A percentile compares a stretch with the other conserved stretches of the same genome.
Conservation (phyloP, 805 yeast genomes). For the Schwanniomyces polymorphus region DNA sequence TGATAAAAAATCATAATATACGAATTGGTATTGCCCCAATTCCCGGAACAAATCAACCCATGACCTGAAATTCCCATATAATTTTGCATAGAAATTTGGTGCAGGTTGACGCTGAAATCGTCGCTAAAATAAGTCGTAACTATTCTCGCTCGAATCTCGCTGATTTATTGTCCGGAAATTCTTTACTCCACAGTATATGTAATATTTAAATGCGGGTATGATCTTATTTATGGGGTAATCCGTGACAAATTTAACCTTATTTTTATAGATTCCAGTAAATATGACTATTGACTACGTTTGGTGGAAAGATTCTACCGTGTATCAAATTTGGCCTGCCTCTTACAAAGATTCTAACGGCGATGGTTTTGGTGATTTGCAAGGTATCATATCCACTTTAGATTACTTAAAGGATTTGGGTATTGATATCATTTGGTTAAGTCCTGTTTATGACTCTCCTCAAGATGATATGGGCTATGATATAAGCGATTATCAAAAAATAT, state of each 20-base stretch:
- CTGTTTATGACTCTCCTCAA: slow-evolving; percentile 59
- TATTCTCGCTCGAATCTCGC: background rate
- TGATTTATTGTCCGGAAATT: background rate
- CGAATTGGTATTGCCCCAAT: too few relatives aligned
- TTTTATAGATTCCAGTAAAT: background rate
- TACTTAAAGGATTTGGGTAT: slow-evolving; percentile 50
- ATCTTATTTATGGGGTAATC: background rate
- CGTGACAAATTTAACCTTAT: background rate
- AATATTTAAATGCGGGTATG: background rate
- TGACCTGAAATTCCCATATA: too few relatives aligned
- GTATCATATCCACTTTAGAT: slow-evolving; percentile 51
- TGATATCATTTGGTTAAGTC: slow-evolving; percentile 58
- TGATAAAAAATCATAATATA: too few relatives aligned
- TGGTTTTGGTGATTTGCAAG: slow-evolving; percentile 59
- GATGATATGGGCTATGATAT: slow-evolving; percentile 67
- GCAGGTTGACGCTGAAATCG: background rate
- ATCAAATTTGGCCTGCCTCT: slow-evolving; percentile 63
- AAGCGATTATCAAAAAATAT: slow-evolving; percentile 51
- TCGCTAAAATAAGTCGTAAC: background rate
- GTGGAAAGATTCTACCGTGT: slow-evolving; percentile 60
- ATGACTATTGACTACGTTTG: slow-evolving; percentile 27
- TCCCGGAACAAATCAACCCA: too few relatives aligned
- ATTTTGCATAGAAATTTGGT: too few relatives aligned
- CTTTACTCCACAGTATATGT: background rate
- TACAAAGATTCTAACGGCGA: slow-evolving; percentile 60